Conservation (phyloP, 2,329 filamentous ascomycete species). For the Fusarium protoensiforme region DNA sequence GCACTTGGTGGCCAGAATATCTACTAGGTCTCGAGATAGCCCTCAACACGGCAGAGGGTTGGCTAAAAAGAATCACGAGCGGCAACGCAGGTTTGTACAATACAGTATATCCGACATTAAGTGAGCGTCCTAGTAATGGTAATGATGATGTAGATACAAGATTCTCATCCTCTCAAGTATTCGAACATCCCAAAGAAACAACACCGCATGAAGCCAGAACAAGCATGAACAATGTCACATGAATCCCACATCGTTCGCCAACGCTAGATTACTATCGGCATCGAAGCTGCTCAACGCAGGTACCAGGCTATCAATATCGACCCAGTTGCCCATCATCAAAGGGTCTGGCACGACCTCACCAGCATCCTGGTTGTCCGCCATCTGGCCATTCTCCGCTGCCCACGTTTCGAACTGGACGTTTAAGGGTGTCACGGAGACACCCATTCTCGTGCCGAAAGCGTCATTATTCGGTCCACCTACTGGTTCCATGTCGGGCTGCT, state of each 20-base stretch:
- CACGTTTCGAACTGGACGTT: background rate
- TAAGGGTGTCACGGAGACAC: background rate
- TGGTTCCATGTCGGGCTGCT: background rate
- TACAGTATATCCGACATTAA: too few relatives aligned
- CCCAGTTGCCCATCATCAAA: background rate
- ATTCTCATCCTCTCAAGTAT: too few relatives aligned
- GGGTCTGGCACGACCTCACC: background rate
- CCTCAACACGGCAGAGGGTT: too few relatives aligned
- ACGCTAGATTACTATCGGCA: background rate
- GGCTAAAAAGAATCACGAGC: background rate
- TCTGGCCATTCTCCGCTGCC: background rate
- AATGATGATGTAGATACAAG: too few relatives aligned
- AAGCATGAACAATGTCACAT: background rate
- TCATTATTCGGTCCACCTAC: background rate
- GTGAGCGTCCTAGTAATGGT: too few relatives aligned
- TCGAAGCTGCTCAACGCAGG: constrained; percentile 5
- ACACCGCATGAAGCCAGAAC: too few relatives aligned
- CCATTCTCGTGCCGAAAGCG: background rate
- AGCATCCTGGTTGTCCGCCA: background rate
- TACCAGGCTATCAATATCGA: constrained; percentile 8
- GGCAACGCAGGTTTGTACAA: too few relatives aligned
- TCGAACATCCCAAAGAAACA: too few relatives aligned
- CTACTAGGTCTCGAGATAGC: too few relatives aligned
- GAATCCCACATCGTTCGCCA: background rate
- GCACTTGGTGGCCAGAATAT: too few relatives aligned